phyloP scores from a whole-genome alignment of 805 yeast species.

The Candida boleticola region DNA sequence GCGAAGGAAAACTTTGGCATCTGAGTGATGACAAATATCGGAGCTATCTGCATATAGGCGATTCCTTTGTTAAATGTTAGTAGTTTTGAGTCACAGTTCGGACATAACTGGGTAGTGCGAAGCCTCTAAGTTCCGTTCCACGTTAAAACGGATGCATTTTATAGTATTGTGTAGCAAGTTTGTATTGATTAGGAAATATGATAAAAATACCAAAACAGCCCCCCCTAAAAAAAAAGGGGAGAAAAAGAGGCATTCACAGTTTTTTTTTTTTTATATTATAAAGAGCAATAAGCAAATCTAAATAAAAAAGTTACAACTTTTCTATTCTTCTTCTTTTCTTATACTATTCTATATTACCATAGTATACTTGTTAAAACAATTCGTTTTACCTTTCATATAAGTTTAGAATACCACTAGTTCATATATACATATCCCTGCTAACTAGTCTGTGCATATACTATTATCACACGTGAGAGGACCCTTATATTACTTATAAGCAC shows the following conservation, averaged over 20 bases:
- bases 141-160: not conserved
- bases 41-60: conserved; percentile 4
- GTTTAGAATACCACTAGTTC: too few species aligned
- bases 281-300: too few species aligned
- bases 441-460: too few species aligned
- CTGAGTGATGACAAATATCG: conserved; percentile 6
- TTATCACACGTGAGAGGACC: too few species aligned
- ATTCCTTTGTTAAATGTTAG: not conserved
- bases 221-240: not conserved
- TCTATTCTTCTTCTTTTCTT: not conserved
- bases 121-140: not conserved
- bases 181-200: not conserved
- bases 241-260: too few species aligned
- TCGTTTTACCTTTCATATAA: too few species aligned
- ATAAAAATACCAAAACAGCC: not conserved
- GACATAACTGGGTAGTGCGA: not conserved
- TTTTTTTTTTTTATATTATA: too few species aligned
- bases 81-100: conserved; percentile 1
- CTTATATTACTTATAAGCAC: too few species aligned
- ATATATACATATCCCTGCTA: too few species aligned
- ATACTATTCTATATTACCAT: too few species aligned
- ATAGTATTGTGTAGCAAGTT: conserved; percentile 1
- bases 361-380: too few species aligned
- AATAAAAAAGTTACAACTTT: not conserved
- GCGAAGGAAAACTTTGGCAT: conserved; percentile 1